Evolutionary conservation across 2,329 filamentous ascomycete genomes (phyloP).

Genomic region (Cryphonectria radicalis): DNA sequence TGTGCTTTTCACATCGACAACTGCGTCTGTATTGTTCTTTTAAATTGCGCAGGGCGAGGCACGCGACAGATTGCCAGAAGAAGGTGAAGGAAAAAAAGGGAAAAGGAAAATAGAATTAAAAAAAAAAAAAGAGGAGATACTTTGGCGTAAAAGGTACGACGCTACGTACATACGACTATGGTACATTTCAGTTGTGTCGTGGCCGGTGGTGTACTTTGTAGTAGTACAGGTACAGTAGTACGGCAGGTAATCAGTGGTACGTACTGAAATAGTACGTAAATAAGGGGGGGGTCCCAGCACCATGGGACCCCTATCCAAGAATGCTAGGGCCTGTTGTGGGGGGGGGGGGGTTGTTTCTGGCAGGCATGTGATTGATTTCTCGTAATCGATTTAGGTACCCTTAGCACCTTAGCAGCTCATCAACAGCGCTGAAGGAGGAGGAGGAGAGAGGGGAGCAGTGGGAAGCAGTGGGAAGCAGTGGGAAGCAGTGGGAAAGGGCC

Average conservation of each 20-base stretch:
- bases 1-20: neutral
- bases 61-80: constrained; percentile 13
- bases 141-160: neutral
- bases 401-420: neutral
- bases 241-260: too few species aligned
- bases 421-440: neutral
- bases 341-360: neutral
- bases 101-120: neutral
- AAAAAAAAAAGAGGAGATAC: neutral
- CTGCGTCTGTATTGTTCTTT: neutral
- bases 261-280: neutral
- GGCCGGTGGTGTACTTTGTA: constrained; percentile 1
- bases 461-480: too few species aligned
- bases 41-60: constrained; percentile 4
- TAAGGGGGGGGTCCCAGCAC: neutral
- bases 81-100: neutral
- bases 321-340: neutral
- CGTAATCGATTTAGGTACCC: constrained; percentile 1
- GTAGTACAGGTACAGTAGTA: too few species aligned
- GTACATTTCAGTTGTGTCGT: neutral
- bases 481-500: too few species aligned
- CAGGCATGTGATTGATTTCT: constrained; percentile 9
- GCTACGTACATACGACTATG: too few species aligned
- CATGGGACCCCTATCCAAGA: neutral
- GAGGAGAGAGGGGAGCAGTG: neutral